A percentile compares a stretch with the other conserved stretches of the same genome.
Conservation (phyloP, 176 grass and related monocot genomes). For the Urochloa ruziziensis region DNA sequence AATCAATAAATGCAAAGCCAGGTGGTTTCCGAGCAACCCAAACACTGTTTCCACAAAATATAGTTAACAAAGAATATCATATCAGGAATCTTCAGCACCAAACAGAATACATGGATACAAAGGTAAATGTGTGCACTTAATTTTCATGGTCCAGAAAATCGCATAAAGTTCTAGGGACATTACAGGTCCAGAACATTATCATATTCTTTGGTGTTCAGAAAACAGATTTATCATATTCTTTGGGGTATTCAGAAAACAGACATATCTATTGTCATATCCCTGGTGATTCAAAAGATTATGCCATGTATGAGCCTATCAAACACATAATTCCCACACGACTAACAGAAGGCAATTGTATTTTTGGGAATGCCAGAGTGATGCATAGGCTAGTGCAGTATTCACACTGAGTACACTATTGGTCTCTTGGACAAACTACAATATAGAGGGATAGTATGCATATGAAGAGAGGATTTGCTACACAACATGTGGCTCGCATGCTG, state of each 20-base stretch:
- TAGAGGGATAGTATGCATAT: not conserved
- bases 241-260: too few species aligned
- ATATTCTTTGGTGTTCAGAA: not conserved
- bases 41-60: slow-evolving; percentile 53
- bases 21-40: slow-evolving; percentile 94
- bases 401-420: not conserved
- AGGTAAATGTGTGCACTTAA: not conserved
- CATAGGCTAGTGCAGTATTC: not conserved
- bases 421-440: not conserved
- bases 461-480: not conserved
- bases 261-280: not conserved
- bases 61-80: not conserved
- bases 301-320: not conserved
- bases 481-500: not conserved
- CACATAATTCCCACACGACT: not conserved
- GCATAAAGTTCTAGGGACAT: not conserved
- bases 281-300: not conserved
- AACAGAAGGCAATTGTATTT: not conserved
- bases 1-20: slow-evolving; percentile 93
- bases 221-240: not conserved
- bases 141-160: not conserved
- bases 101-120: not conserved
- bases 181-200: not conserved
- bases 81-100: not conserved
- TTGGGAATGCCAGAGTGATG: not conserved